Conservation (phyloP, 2,329 filamentous ascomycete species). For the Colletotrichum sp. region DNA sequence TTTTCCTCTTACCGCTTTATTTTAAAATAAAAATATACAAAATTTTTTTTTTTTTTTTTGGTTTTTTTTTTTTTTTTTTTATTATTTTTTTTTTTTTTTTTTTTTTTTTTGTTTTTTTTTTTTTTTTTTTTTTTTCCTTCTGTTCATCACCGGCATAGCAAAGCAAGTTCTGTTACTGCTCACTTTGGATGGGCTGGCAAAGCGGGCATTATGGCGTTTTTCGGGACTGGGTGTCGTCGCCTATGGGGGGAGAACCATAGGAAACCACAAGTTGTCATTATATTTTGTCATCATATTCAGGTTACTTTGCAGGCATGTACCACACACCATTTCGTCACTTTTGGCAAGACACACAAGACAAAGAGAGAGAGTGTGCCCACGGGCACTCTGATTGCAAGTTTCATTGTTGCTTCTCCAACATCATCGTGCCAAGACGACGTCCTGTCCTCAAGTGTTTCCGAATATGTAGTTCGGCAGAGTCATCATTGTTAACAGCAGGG, state of each 20-base stretch:
- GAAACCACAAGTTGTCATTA: background rate
- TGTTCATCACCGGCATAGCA: constrained; percentile 6
- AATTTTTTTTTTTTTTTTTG: too few relatives aligned
- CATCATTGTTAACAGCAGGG: background rate
- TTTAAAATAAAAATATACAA: too few relatives aligned
- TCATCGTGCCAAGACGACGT: background rate
- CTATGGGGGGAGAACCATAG: background rate
- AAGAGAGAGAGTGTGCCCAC: background rate
- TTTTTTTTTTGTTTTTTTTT: too few relatives aligned
- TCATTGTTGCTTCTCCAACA: background rate
- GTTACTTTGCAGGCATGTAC: background rate
- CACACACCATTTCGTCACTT: background rate
- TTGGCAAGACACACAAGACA: background rate
- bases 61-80: too few relatives aligned
- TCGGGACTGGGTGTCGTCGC: background rate
- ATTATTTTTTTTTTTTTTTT: too few relatives aligned
- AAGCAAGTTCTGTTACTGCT: background rate
- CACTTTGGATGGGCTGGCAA: background rate
- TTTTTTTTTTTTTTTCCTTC: background rate
- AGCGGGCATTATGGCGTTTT: background rate
- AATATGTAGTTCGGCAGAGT: background rate
- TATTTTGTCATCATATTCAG: background rate
- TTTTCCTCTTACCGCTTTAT: too few relatives aligned
- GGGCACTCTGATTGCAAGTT: background rate
- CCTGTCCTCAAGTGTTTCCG: background rate